Evolutionary conservation across 495 filamentous ascomycete species (phyloP).

Genomic region (Darksidea phi): DNA sequence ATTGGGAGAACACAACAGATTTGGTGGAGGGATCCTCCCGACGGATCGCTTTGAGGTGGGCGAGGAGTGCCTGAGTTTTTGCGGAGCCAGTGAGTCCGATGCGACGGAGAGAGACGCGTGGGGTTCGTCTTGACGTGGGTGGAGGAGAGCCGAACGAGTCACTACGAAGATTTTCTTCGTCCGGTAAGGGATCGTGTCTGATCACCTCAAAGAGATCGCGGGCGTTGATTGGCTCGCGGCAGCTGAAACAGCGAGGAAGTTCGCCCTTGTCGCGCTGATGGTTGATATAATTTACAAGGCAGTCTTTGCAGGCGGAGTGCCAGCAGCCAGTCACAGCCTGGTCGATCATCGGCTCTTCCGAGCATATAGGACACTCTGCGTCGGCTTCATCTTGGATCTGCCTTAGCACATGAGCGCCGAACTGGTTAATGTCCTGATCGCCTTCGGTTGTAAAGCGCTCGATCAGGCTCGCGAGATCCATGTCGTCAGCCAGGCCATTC

Average conservation of each 20-base stretch:
- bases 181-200: conserved; percentile 47
- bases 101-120: conserved; percentile 77
- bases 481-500: conserved; percentile 86
- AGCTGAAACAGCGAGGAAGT: conserved; percentile 80
- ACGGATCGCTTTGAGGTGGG: conserved; percentile 66
- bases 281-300: conserved; percentile 79
- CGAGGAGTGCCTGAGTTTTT: conserved; percentile 79
- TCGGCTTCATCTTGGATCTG: conserved; percentile 87
- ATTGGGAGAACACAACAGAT: conserved; percentile 92
- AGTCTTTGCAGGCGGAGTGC: conserved; percentile 94
- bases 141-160: conserved; percentile 33
- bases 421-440: conserved; percentile 63
- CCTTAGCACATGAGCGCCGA: conserved; percentile 79
- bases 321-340: conserved; percentile 94
- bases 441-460: conserved; percentile 71
- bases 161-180: conserved; percentile 38
- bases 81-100: conserved; percentile 77
- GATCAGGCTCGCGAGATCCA: conserved; percentile 87
- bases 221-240: conserved; percentile 75
- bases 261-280: conserved; percentile 77
- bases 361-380: conserved; percentile 91
- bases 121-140: conserved; percentile 44
- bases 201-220: conserved; percentile 91
- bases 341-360: conserved; percentile 90
- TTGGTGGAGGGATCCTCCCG: conserved; percentile 65